A percentile compares a stretch with the other conserved stretches of the same genome.
Conservation (phyloP, 192 early-diverging fungal species). For the Backusella australiensis region DNA sequence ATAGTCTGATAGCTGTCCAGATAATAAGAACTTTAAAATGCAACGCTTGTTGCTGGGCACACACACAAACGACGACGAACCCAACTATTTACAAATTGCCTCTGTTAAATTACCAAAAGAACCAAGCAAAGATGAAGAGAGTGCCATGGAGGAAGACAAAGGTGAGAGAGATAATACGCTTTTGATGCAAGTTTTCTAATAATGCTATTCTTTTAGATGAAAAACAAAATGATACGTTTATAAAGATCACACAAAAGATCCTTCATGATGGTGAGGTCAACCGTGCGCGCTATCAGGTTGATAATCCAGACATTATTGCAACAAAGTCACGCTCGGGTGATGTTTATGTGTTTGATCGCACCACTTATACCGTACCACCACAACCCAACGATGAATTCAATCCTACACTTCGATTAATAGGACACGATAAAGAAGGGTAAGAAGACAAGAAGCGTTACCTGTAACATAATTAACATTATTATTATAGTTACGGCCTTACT, state of each 20-base stretch:
- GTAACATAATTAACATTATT: too few relatives aligned
- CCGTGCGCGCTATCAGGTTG: conserved; percentile 94
- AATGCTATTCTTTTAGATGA: conserved; percentile 5
- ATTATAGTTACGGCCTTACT: conserved; percentile 78
- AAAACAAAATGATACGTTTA: conserved; percentile 57
- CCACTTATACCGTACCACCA: conserved; percentile 79
- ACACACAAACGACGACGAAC: conserved; percentile 94
- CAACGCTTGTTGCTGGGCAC: conserved; percentile 93
- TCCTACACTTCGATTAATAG: conserved; percentile 83
- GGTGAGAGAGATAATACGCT: neutral
- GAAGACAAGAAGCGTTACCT: neutral
- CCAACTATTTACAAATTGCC: conserved; percentile 96
- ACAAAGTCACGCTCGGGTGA: conserved; percentile 90
- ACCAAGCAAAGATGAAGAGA: conserved; percentile 10
- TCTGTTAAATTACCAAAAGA: conserved; percentile 63
- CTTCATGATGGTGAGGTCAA: conserved; percentile 98
- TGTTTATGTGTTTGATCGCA: conserved; percentile 96
- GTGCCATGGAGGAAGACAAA: conserved; percentile 23
- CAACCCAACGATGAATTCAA: conserved; percentile 70
- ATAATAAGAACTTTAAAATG: conserved; percentile 79
- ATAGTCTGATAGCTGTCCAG: conserved; percentile 47
- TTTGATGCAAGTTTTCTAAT: too few relatives aligned
- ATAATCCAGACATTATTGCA: conserved; percentile 96
- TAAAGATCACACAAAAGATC: conserved; percentile 93
- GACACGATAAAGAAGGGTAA: conserved; percentile 93